Percentiles rank a stretch among this genome's conserved stretches.
Conservation (phyloP, 2,329 filamentous ascomycete species). For the Aureobasidium sp. region DNA sequence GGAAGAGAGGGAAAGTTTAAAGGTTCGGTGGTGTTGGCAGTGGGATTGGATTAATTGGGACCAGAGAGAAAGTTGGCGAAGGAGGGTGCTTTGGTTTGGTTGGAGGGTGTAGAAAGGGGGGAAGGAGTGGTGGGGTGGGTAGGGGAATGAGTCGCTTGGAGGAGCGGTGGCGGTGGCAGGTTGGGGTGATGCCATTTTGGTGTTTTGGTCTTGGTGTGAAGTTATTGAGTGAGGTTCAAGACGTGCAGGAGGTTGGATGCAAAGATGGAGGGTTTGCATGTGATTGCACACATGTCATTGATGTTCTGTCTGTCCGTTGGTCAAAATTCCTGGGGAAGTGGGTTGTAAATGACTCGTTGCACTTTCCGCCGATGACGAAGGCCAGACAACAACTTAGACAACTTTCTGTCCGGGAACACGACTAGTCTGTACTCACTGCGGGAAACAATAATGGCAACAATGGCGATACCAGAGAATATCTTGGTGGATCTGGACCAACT, state of each 20-base stretch:
- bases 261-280: not conserved
- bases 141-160: conserved; percentile 27
- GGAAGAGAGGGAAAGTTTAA: conserved; percentile 61
- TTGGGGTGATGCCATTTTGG: not conserved
- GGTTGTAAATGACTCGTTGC: not conserved
- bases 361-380: not conserved
- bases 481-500: conserved; percentile 53
- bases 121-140: conserved; percentile 57
- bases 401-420: not conserved
- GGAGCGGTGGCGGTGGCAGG: not conserved
- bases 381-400: not conserved
- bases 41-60: conserved; percentile 76
- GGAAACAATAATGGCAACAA: not conserved
- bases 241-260: not conserved
- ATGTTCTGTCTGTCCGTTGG: too few relatives aligned
- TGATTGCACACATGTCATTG: not conserved
- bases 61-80: conserved; percentile 79
- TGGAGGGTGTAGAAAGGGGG: conserved; percentile 82
- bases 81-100: conserved; percentile 63
- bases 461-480: not conserved
- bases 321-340: not conserved
- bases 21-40: conserved; percentile 70
- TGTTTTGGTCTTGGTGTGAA: not conserved
- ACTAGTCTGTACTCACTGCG: too few relatives aligned
- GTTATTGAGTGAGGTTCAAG: not conserved